Base-by-base conservation (phyloP, 2,329 filamentous ascomycete genomes). In the Chaetomium strumarium region DNA sequence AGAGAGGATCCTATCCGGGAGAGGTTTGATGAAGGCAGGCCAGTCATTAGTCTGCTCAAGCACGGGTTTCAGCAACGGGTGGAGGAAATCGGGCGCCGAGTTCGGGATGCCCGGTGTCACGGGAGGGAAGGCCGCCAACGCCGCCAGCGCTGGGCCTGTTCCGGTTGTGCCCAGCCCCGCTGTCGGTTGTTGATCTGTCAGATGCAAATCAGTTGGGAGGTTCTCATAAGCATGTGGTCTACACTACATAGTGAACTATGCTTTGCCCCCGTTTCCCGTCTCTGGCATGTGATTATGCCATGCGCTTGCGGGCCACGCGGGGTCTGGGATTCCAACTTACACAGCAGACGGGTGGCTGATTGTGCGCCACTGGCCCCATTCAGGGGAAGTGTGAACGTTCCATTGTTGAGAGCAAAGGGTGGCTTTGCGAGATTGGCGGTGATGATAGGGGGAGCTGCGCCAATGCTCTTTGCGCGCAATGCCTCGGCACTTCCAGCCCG, bases 11-110 rank as follows among this genome's bases (percentile, higher is more conserved):
- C 85, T 86, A 40, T 80, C 70, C 1, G 90, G 90, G 7, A 96
- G 75, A 20, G 89, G 85, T 63, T 88, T 88, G 64, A 96, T 83
- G 65, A 90, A 96, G 31, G 71, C 70, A 36, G 83, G 82, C 19
- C 84, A 70, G 52, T 83, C 55, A 31, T 20, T 46, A 38, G 33
- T 3, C 36, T 43, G 53, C 37, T 55, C 52, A 33, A 57, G 33
- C 2, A 64, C 62, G 54, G 52, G 60, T 58, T 52, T 44, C 20
- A 62, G 49, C 33, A 61, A 31, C 20, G 57, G 45, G 38, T 60
- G 55, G 39, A 58, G 41, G 7, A 50, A 12, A 8, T 13, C 46
- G 10, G 46, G 53, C 5, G 52, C 46, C 13, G 38, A 19, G 34
- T n/a, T 10, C 39, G 49, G 49, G 20, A 46, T 16, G 37, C 34